Base-by-base conservation (phyloP, 1,284 basidiomycete genomes). In the Apiotrichum sp. region DNA sequence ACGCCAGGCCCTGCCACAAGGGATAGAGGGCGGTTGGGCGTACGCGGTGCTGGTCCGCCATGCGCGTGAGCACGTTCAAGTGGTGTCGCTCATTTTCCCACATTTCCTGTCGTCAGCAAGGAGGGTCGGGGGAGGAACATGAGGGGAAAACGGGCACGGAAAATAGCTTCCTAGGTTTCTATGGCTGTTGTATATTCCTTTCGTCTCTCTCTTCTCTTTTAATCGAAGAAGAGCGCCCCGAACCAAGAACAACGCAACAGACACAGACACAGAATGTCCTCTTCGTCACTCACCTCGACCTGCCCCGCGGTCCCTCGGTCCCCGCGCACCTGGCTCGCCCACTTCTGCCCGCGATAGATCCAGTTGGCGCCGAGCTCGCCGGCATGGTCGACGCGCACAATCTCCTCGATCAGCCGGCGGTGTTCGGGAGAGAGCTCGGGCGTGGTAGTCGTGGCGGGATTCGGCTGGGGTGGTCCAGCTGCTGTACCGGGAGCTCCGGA, bases 81-180 rank as follows among this genome's bases (percentile, higher is more conserved):
- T 98, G 93, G 74, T 91, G 91, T 77, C 89, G 89, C 77, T 98
- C 93, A 69, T 91, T 92, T 48, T 90, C 84, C 92, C 92, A 97
- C 93, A 98, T 98, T 61, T 88, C 86, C 88, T 95, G 45, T 10
- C n/a, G n/a, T n/a, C n/a, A n/a, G n/a, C n/a, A n/a, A n/a, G n/a
- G n/a, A n/a, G n/a, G n/a, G n/a, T n/a, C n/a, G n/a, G n/a, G n/a
- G n/a, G n/a, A n/a, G n/a, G n/a, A n/a, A n/a, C n/a, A n/a, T n/a
- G n/a, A n/a, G n/a, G n/a, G n/a, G n/a, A n/a, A n/a, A n/a, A n/a
- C n/a, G n/a, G n/a, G n/a, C n/a, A n/a, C n/a, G n/a, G n/a, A n/a
- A n/a, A n/a, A n/a, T n/a, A n/a, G n/a, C n/a, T n/a, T n/a, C n/a
- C n/a, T n/a, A n/a, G n/a, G n/a, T n/a, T n/a, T n/a, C n/a, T n/a